Conservation (phyloP, 345 rosid genomes). For the Salix koriyanagi region DNA sequence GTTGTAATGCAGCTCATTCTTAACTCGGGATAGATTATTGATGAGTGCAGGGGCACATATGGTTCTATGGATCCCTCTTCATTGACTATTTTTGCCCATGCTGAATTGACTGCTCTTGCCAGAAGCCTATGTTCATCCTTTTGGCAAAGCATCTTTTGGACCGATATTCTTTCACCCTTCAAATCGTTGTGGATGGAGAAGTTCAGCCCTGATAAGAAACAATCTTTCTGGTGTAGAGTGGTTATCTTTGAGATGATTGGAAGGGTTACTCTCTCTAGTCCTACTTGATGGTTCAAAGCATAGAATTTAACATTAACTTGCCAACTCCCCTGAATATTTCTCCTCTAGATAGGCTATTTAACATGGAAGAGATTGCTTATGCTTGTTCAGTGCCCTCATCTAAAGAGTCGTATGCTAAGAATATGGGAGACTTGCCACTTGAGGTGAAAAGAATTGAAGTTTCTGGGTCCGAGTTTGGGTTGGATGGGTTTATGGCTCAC, state of each 20-base stretch:
- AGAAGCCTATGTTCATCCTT: constrained; percentile 53
- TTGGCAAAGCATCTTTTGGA: constrained; percentile 50
- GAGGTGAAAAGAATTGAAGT: constrained; percentile 52
- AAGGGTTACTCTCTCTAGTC: constrained; percentile 49
- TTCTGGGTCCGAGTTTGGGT: constrained; percentile 47
- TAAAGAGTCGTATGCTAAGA: constrained; percentile 59
- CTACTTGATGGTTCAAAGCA: constrained; percentile 45
- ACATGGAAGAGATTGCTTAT: constrained; percentile 28
- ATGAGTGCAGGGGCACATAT: constrained; percentile 44
- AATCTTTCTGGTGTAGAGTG: constrained; percentile 80
- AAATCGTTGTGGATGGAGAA: constrained; percentile 59
- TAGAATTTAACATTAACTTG: constrained; percentile 51
- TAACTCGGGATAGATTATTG: constrained; percentile 52
- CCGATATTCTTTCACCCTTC: constrained; percentile 65
- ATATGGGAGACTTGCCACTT: constrained; percentile 59
- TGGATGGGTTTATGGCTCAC: constrained; percentile 57
- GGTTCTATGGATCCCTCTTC: constrained; percentile 27
- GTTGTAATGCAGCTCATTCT: constrained; percentile 72
- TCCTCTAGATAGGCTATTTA: constrained; percentile 29
- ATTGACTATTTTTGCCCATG: constrained; percentile 21
- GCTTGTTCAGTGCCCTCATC: constrained; percentile 49
- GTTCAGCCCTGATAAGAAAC: constrained; percentile 60
- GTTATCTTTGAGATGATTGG: constrained; percentile 57
- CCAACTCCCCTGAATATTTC: constrained; percentile 38
- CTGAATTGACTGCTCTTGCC: constrained; percentile 15